These are phyloP conservation scores for Monosporascus sp. DNA, from an alignment of 2,329 filamentous ascomycete genomes.

Conservation along the genomic window DNA sequence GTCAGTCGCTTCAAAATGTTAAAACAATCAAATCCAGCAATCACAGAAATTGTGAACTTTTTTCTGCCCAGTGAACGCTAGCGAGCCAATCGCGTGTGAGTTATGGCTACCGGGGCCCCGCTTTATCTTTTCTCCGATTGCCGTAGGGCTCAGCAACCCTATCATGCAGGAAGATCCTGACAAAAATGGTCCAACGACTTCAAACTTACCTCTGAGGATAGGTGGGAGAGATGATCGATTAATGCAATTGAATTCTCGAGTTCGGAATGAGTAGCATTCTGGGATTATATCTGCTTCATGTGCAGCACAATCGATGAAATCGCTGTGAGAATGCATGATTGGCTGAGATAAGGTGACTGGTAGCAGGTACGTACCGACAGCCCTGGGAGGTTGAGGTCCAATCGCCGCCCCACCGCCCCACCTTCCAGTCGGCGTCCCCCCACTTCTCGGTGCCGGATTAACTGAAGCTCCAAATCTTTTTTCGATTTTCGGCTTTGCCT, in stretches of 20 bases:
- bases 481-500: background rate
- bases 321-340: background rate
- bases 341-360: background rate
- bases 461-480: background rate
- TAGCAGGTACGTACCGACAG: background rate
- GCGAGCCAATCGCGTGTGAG: background rate
- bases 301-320: background rate
- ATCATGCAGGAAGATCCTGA: background rate
- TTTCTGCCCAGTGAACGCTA: background rate
- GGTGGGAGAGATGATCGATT: background rate
- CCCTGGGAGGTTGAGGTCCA: background rate
- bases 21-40: constrained; percentile 16
- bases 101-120: background rate
- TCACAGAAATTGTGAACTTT: constrained; percentile 1
- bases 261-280: background rate
- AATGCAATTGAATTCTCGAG: background rate
- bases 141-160: background rate
- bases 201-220: background rate
- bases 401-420: background rate
- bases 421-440: background rate
- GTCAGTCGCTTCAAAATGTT: constrained; percentile 42
- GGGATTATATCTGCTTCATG: background rate
- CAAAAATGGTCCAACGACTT: too few species aligned
- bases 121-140: background rate
- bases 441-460: background rate